A percentile compares a stretch with the other conserved stretches of the same genome.
Evolutionary conservation across 345 rosid genomes (phyloP).

Genomic region (Heritiera fomes): DNA sequence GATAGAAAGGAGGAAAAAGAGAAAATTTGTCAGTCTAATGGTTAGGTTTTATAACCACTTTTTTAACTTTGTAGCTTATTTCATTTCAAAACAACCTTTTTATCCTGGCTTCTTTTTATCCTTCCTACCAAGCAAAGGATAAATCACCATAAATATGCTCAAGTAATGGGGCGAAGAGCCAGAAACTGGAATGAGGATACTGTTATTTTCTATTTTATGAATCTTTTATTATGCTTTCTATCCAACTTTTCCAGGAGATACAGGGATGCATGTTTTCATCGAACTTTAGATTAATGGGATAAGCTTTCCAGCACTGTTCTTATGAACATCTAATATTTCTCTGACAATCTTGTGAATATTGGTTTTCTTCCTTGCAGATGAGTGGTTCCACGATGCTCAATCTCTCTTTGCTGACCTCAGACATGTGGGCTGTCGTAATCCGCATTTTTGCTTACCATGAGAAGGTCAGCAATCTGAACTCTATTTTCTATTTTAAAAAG

Average conservation of each 20-base stretch:
- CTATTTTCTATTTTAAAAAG: not conserved
- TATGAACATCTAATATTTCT: not conserved
- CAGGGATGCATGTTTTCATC: not conserved
- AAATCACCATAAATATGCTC: constrained; percentile 8
- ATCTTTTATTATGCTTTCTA: too few species aligned
- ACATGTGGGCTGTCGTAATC: constrained; percentile 93
- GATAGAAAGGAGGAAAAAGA: too few species aligned
- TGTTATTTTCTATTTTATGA: not conserved
- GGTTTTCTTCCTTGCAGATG: constrained; percentile 39
- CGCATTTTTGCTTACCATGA: constrained; percentile 84
- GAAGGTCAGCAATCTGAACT: constrained; percentile 48
- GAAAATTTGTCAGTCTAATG: too few species aligned
- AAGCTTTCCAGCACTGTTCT: not conserved
- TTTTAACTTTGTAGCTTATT: too few species aligned
- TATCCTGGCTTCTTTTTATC: too few species aligned
- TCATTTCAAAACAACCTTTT: too few species aligned
- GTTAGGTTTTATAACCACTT: too few species aligned
- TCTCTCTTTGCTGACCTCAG: constrained; percentile 85
- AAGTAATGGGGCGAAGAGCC: not conserved
- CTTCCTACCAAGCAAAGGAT: too few species aligned
- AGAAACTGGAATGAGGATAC: constrained; percentile 2
- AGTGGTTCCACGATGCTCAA: constrained; percentile 90
- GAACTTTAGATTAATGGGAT: not conserved
- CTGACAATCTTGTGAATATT: not conserved
- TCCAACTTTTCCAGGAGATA: not conserved